Percentiles rank a stretch among this genome's conserved stretches.
Conservation (phyloP, 352 stramenopile species). For the Elongisporangium undulatum region DNA sequence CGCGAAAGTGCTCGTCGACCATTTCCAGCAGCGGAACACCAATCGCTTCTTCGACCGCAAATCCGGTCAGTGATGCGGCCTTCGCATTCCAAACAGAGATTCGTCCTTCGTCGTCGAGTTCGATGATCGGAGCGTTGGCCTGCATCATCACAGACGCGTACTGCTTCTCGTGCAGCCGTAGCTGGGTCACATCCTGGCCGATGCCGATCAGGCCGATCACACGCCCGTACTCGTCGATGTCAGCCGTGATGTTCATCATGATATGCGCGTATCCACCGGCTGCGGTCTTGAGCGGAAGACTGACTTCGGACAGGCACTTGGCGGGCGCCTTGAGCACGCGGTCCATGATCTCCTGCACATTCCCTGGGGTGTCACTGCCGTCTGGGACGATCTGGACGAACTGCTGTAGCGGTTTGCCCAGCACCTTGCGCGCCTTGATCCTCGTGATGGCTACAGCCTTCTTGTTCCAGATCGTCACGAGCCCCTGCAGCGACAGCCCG, state of each 20-base stretch:
- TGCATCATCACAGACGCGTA: constrained; percentile 65
- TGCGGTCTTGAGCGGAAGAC: constrained; percentile 41
- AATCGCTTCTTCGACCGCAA: constrained; percentile 37
- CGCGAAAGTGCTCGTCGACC: constrained; percentile 39
- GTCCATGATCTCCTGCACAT: constrained; percentile 10
- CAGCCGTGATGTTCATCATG: constrained; percentile 57
- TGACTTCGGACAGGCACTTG: constrained; percentile 30
- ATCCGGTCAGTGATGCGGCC: constrained; percentile 58
- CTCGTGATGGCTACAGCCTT: constrained; percentile 42
- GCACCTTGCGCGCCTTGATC: constrained; percentile 16
- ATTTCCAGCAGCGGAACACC: constrained; percentile 37
- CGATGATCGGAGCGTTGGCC: constrained; percentile 73
- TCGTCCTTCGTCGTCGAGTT: constrained; percentile 56
- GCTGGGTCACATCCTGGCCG: constrained; percentile 51
- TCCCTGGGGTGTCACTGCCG: constrained; percentile 4
- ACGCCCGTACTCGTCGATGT: constrained; percentile 27
- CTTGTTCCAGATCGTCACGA: constrained; percentile 66
- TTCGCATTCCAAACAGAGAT: constrained; percentile 74
- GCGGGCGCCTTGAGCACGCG: constrained; percentile 9
- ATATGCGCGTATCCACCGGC: constrained; percentile 39
- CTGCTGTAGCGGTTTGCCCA: constrained; percentile 31
- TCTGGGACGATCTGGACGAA: constrained; percentile 18
- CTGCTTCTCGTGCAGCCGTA: constrained; percentile 34
- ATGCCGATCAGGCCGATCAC: constrained; percentile 27
- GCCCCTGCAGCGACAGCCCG: constrained; percentile 29